Base-by-base conservation (phyloP, 2,329 filamentous ascomycete species). In the Aspergillus niger region DNA sequence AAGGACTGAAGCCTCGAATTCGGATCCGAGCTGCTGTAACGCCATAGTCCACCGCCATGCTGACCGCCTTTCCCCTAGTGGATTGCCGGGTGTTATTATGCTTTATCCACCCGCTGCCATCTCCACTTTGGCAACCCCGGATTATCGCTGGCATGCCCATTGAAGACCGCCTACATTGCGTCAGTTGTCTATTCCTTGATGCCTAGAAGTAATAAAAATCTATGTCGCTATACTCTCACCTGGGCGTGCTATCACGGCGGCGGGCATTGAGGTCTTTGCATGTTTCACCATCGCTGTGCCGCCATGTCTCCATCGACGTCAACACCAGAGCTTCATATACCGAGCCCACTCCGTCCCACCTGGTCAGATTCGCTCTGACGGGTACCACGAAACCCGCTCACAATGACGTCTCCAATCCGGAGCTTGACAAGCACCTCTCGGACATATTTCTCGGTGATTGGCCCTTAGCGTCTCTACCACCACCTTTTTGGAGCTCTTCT, bases 321-420 rank as follows among this genome's bases (percentile, higher is more conserved):
- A 55, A 56, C 36, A 36, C 17, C 24, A 56, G 41, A 24, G 11
- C 17, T 59, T 47, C 56, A 41, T 38, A 55, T 30, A 28, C 20
- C 10, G 52, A 67, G 55, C 63, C 71, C 57, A 63, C 69, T 41
- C 65, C 70, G 22, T 70, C 72, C 20, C 67, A 76, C 55, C 50
- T 76, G 50, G 63, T 76, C 41, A 72, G 73, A 56, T 77, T 72
- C 63, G 65, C 69, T 11, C 50, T 77, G 38, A 74, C 63, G 8
- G 68, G 68, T 28, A 69, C 62, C 22, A 65, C 63, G 30, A 49
- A 60, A 47, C 30, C 57, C 17, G 17, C 48, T 28, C 26, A 57
- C 8, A 50, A 65, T 32, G 17, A 56, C 4, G 49, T 54, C 3
- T 38, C 30, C 15, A 57, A 58, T 11, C 11, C 54, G 5, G 50